phyloP scores from a whole-genome alignment of 2,329 filamentous ascomycete genomes.

The Coniochaeta hoffmannii region DNA sequence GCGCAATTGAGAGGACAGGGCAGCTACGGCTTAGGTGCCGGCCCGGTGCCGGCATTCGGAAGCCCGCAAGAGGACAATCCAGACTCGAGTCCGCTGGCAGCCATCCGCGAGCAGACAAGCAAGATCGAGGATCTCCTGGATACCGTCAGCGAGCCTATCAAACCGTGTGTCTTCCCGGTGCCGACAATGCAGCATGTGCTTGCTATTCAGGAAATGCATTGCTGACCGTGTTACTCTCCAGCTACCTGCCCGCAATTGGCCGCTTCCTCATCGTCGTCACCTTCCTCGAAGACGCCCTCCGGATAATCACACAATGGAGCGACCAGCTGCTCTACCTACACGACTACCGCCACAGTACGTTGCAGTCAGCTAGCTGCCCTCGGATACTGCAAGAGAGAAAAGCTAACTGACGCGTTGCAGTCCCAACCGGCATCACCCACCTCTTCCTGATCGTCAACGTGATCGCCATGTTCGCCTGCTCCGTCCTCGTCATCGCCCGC shows the following conservation, averaged over 20 bases:
- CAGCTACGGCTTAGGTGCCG: constrained; percentile 73
- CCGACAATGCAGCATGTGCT: constrained; percentile 2
- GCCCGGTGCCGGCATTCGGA: constrained; percentile 57
- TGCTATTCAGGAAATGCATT: not conserved
- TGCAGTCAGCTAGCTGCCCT: constrained; percentile 1
- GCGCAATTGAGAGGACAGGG: constrained; percentile 56
- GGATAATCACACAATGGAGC: constrained; percentile 95
- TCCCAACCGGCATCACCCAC: constrained; percentile 83
- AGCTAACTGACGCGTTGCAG: constrained; percentile 35
- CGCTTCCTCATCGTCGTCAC: constrained; percentile 97
- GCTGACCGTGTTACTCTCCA: constrained; percentile 33
- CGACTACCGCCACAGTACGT: constrained; percentile 87
- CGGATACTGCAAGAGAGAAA: not conserved
- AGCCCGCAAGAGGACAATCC: constrained; percentile 52
- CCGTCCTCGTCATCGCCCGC: constrained; percentile 79
- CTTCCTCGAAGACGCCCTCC: constrained; percentile 91
- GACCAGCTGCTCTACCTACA: constrained; percentile 91
- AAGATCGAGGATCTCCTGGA: constrained; percentile 96
- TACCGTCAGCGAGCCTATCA: constrained; percentile 79
- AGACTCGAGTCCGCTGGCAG: constrained; percentile 74
- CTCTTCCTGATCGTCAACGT: constrained; percentile 89
- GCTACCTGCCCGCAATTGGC: constrained; percentile 89
- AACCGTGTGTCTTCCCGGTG: constrained; percentile 63
- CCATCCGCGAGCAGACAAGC: constrained; percentile 90
- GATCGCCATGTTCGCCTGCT: constrained; percentile 76